Evolutionary conservation across 176 grass and related monocot species (phyloP), one percentile per base, ranked within the genome.

Genomic region (Hsuehochloa calcarea): DNA sequence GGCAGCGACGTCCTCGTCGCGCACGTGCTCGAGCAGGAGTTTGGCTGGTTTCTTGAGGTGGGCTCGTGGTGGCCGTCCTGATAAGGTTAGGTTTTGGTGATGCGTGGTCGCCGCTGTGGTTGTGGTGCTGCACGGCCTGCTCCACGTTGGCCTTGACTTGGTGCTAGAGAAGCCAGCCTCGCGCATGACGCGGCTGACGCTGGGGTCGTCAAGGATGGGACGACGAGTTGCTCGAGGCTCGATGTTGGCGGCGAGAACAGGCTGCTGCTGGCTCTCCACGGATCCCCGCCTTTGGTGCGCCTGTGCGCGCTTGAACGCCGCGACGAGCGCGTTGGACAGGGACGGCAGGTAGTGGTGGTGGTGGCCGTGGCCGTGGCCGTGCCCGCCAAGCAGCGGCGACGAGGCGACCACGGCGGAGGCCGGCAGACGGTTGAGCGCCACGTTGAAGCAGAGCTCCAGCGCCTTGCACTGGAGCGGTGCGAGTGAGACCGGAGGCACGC

Each of bases 131-230:
- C 82, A 99, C 84, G 22, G 90, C 90, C 77, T 96, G 85, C 93
- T 99, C 96, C 3, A 99, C 91, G 83, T 92, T 93, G 81, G 77
- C 89, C 90, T 99, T 99, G 23, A 99, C 85, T 77, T 95, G 91
- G 91, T 94, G 84, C 93, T 96, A n/a, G 96, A 96, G 88, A 99
- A 96, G 7, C 96, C 96, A 7, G 96, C 96, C 91, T 99, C 96
- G 37, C 86, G 92, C 96, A 99, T 99, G 51, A 96, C 96, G 74
- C 96, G 82, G 87, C 93, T 96, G 31, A 99, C 90, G 70, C 96
- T 96, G 14, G 96, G 96, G 73, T 99, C 96, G 51, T 99, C 96
- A 37, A 99, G 93, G 82, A 99, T 99, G 75, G 96, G 68, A 99
- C 85, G 29, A 96, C 88, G 79, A 99, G 91, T 83, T 99, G 90